Base-by-base conservation (phyloP, 2,329 filamentous ascomycete genomes). In the Sclerotinia spermophila region DNA sequence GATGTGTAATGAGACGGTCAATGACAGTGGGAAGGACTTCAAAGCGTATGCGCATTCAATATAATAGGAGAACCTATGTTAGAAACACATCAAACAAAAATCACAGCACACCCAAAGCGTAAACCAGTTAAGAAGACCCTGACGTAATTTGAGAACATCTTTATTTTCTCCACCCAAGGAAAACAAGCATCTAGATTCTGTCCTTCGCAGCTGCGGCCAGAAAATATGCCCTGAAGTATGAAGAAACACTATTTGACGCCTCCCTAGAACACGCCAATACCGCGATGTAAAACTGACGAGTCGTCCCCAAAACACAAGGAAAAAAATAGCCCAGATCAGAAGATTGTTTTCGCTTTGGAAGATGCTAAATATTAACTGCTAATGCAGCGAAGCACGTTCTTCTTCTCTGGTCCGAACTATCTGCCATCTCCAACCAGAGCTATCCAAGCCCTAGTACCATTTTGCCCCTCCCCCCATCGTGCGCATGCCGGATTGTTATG, bases 201-300 rank as follows among this genome's bases (percentile, higher is more conserved):
- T 56, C 30, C 42, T 68, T 56, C 66, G n/a, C 15, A 17, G 42
- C 40, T 21, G 15, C 45, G 40, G 66, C 66, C 30, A 61, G 66
- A 61, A 60, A 60, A 48, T 48, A 75, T 75, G 73, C 73, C 70
- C 66, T 56, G 24, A 38, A 38, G 42, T 58, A 72, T 73, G 71
- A 74, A 72, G 65, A 73, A 71, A 74, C 44, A 40, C 55, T 68
- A 48, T 58, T 60, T 68, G 73, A 77, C 76, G 72, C 76, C 77
- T 73, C 72, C 73, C 76, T 71, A 73, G 53, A 75, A 74, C 77
- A 76, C 77, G 75, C 45, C 73, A 74, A 73, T 68, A 61, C 45
- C 33, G 24, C 33, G 27, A 38, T 38, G 40, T 61, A 69, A 74
- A 75, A 73, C 73, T 27, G 61, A 65, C 44, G 56, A 71, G 72